Percentiles rank a stretch among this genome's conserved stretches.
Evolutionary conservation across 306 rosid species (phyloP).

Genomic region (Inga leiocalycina): DNA sequence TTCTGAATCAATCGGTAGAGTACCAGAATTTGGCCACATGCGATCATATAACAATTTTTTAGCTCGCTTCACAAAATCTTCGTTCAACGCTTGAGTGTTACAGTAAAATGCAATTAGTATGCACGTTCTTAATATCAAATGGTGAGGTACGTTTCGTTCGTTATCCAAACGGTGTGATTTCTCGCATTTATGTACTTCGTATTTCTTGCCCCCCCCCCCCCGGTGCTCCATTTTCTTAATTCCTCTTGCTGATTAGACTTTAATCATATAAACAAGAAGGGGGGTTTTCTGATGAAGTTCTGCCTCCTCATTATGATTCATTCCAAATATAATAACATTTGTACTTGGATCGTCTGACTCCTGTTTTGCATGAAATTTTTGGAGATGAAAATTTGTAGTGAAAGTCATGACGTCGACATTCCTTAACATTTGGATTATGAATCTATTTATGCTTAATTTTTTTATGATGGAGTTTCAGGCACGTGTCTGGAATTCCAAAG

Average conservation of each 20-base stretch:
- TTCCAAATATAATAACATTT: not conserved
- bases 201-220: not conserved
- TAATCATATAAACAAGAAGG: not conserved
- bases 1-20: not conserved
- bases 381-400: not conserved
- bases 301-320: not conserved
- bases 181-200: not conserved
- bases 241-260: not conserved
- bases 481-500: not conserved
- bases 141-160: no score
- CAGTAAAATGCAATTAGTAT: not conserved
- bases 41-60: no score
- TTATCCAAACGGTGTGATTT: no score
- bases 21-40: no score
- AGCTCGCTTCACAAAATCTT: no score
- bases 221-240: not conserved
- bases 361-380: not conserved
- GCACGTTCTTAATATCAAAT: not conserved
- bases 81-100: not conserved
- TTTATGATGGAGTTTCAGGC: not conserved
- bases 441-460: not conserved
- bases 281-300: not conserved
- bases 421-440: not conserved
- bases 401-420: not conserved
- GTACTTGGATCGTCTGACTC: not conserved